Evolutionary conservation across 2,329 filamentous ascomycete species (phyloP), one percentile per base, ranked within the genome.

Genomic region (Metarhizium sp.): DNA sequence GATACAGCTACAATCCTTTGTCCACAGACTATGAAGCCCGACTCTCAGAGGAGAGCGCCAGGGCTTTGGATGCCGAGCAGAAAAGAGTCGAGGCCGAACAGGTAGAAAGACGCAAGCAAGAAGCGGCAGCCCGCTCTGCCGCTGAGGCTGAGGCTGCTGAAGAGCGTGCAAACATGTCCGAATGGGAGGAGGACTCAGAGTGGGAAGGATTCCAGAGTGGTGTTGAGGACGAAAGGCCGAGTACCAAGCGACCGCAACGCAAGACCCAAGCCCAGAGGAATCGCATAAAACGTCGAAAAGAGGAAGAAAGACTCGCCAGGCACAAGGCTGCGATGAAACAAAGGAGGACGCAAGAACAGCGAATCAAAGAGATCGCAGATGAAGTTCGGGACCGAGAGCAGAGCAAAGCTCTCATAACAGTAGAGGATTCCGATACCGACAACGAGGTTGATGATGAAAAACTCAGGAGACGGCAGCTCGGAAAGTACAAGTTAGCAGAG

Each of bases 121-220:
- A 90, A 64, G 82, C 87, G 18, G 81, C 85, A 0, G 83, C 82
- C 13, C 75, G 76, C 46, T 92, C 87, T 10, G 85, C 86, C 18
- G 88, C 87, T 2, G 82, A 88, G 62, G 85, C 87, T 2, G 87
- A 91, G 51, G 88, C 88, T 16, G 86, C 85, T 0, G 85, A 89
- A 64, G 80, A 82, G 59, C 82, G 79, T 50, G 80, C 80, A 3
- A 79, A 85, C 51, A 65, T 87, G 56, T 85, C 82, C 0, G 83
- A 84, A 68, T 92, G 83, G 77, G 90, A 95, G 57, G 88, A 92
- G 63, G 92, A 96, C 67, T 94, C 88, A 50, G 91, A 89, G 14
- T 96, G 91, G 90, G 92, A 92, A 69, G 88, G 88, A 0, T 84
- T 90, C 61, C 86, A 96, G 73, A 96, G 90, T 67, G 91, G 90